Base-by-base conservation (phyloP, 129 eudicot species). In the Kitagawia praeruptora region DNA sequence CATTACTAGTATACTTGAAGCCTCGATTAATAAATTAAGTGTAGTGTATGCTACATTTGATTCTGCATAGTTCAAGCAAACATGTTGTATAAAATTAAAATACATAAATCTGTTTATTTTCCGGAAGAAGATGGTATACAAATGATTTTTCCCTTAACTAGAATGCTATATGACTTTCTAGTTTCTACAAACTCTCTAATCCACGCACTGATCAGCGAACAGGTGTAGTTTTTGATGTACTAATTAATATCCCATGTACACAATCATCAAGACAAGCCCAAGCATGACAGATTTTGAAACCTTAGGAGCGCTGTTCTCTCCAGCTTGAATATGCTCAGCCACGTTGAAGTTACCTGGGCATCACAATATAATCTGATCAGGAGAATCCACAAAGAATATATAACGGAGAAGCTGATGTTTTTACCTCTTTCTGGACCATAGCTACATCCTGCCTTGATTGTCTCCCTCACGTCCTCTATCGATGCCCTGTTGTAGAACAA, bases 351-450 rank as follows among this genome's bases (percentile, higher is more conserved):
- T 70, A 77, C 97, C 97, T 92, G 82, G 79, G 81, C 71, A 66
- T 38, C 54, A 58, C 14, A 23, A 73, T 21, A 44, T 5, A 42
- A 73, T 73, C 15, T 41, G 15, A 73, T 73, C 38, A 8, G 77
- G 8, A 40, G 12, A 44, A 2, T n/a, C 34, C 67, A n/a, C 28
- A 23, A 0, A 23, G 66, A n/a, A 58, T n/a, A 8, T n/a, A 58
- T 1, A 58, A 58, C 4, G 42, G 49, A 79, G 19, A 75, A 54
- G 40, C 54, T 49, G 46, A n/a, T 71, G 40, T 44, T 64, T 23
- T 69, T 58, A 93, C 98, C 96, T 93, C 93, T 80, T 79, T 85
- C 58, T 21, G 91, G 89, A 56, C 98, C 98, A 80, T 90, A 77
- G 82, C 88, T 77, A 75, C 96, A 90, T 41, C 92, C 98, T 19